These are phyloP conservation scores for Leishmania guyanensis DNA, from an alignment of 208 protist species.

Conservation along the genomic window DNA sequence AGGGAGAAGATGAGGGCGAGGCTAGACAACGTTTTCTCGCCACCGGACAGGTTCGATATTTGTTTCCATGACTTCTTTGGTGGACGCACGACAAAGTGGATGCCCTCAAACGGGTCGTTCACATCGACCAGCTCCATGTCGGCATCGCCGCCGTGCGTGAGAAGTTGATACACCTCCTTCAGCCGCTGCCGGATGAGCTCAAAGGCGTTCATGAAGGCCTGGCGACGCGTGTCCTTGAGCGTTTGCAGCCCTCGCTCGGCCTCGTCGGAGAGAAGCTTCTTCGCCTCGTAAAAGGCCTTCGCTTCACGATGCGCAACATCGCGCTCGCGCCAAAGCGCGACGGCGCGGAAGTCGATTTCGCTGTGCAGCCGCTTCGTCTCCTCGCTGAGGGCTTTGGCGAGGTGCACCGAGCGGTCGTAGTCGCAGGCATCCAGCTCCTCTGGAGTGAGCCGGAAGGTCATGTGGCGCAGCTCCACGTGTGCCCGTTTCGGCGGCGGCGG, in stretches of 20 bases:
- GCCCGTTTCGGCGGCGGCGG: conserved; percentile 5
- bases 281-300: conserved; percentile 56
- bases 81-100: conserved; percentile 98
- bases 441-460: conserved; percentile 63
- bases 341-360: conserved; percentile 95
- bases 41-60: conserved; percentile 99
- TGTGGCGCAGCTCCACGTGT: conserved; percentile 40
- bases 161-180: conserved; percentile 99
- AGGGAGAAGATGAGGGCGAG: conserved; percentile 99
- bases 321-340: conserved; percentile 95
- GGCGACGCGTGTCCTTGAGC: conserved; percentile 87
- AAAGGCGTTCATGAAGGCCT: conserved; percentile 99
- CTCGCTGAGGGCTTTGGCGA: conserved; percentile 87
- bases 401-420: conserved; percentile 82
- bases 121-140: conserved; percentile 99
- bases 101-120: conserved; percentile 98
- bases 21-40: conserved; percentile 99
- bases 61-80: conserved; percentile 99
- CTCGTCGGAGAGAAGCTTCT: conserved; percentile 72
- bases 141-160: conserved; percentile 99
- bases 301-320: conserved; percentile 78
- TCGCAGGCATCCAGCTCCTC: conserved; percentile 84
- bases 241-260: conserved; percentile 55
- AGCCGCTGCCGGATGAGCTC: conserved; percentile 96
- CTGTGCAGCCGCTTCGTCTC: conserved; percentile 84